Base-by-base conservation (phyloP, 495 filamentous ascomycete genomes). In the Hyphodiscus hymeniophilus region DNA sequence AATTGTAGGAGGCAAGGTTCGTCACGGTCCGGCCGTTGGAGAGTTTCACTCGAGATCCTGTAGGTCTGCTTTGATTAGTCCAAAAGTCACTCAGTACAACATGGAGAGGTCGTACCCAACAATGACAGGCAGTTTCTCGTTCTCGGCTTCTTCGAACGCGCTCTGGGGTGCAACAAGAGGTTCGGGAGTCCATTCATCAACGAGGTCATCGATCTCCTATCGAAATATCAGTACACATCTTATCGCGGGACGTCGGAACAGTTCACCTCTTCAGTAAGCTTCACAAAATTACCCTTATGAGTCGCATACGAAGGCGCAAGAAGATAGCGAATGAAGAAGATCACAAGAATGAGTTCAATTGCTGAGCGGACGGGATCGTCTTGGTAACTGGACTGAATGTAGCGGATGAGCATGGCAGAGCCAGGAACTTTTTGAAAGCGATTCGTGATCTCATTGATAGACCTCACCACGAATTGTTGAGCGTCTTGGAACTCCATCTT, bases 161-260 rank as follows among this genome's bases (percentile, higher is more conserved):
- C 83, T 88, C 18, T 76, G 78, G 7, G 72, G 66, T 7, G 82
- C 76, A 16, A 95, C 89, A 12, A 99, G 72, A 3, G 92, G 89
- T 63, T 99, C 92, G 0, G 92, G 92, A 2, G 80, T 86, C 92
- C 92, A 99, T 52, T 99, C 92, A 38, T 94, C 91, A 16, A 99
- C 87, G 20, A 97, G 72, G 55, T 99, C 92, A 60, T 99, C 92
- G 54, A 99, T 91, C 67, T 99, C 92, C 76, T 85, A 53, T 42
- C 22, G 7, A 3, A 11, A 30, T 17, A 10, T 48, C 42, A 47
- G 50, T 34, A 47, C 1, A 7, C 2, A 26, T 6, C 22, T 31
- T 35, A 23, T 17, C 23, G 7, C 8, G 12, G 5, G 21, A 11
- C 31, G 21, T 3, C 8, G 26, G 8, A 17, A 2, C 17, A 34